Evolutionary conservation across 352 stramenopile species (phyloP).

Genomic region (Phytophthora pistaciae): DNA sequence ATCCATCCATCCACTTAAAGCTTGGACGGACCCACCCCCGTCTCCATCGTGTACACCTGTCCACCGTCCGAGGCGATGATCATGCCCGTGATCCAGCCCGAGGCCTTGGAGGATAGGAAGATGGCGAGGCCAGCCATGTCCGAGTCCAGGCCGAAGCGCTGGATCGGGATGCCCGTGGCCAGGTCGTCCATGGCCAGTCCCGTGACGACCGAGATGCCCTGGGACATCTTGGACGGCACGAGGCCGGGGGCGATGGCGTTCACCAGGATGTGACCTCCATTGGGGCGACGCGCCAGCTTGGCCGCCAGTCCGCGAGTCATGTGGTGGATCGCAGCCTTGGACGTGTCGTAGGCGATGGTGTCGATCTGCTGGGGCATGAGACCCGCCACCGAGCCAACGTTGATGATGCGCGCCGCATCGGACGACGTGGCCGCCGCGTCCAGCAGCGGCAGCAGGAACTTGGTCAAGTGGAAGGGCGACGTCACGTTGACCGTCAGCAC

Average conservation of each 20-base stretch:
- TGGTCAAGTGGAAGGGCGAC: slow-evolving; percentile 94
- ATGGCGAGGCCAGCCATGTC: slow-evolving; percentile 96
- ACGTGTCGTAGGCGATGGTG: slow-evolving; percentile 95
- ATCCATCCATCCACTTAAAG: slow-evolving; percentile 28
- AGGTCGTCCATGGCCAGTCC: slow-evolving; percentile 67
- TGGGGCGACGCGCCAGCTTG: slow-evolving; percentile 88
- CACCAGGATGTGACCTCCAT: slow-evolving; percentile 93
- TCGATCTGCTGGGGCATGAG: slow-evolving; percentile 88
- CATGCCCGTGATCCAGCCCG: slow-evolving; percentile 93
- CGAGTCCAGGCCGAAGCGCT: slow-evolving; percentile 81
- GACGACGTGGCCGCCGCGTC: slow-evolving; percentile 65
- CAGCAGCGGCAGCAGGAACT: slow-evolving; percentile 92
- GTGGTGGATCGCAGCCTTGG: slow-evolving; percentile 95
- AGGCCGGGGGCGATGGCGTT: slow-evolving; percentile 95
- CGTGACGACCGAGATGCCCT: slow-evolving; percentile 70
- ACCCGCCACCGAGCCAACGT: slow-evolving; percentile 77
- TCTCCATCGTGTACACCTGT: slow-evolving; percentile 58
- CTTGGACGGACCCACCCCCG: slow-evolving; percentile 43
- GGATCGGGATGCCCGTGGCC: slow-evolving; percentile 76
- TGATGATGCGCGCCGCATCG: slow-evolving; percentile 76
- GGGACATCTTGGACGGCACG: slow-evolving; percentile 93
- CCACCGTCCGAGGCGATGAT: slow-evolving; percentile 95
- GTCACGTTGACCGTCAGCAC: slow-evolving; percentile 97
- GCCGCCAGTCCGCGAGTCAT: slow-evolving; percentile 93
- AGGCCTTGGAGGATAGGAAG: slow-evolving; percentile 92